phyloP scores from a whole-genome alignment of 1,284 basidiomycete genomes.

The Blastosporella zonata region DNA sequence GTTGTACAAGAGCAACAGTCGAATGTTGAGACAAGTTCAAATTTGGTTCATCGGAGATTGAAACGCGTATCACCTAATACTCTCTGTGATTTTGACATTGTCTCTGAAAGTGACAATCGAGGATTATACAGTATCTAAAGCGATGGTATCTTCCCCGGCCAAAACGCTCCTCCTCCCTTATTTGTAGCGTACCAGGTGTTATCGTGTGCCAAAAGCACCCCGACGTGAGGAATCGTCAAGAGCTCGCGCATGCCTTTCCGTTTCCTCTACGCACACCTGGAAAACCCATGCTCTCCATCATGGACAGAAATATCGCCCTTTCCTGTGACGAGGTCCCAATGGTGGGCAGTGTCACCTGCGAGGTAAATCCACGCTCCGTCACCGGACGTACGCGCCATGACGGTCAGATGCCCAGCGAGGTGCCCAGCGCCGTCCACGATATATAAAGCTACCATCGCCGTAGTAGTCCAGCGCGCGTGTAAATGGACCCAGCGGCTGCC shows the following conservation, averaged over 20 bases:
- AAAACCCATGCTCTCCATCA: constrained; percentile 19
- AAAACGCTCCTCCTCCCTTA: constrained; percentile 34
- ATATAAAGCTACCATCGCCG: constrained; percentile 55
- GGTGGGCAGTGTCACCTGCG: constrained; percentile 54
- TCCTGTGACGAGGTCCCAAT: constrained; percentile 48
- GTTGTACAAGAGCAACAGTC: constrained; percentile 3
- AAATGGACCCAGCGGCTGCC: constrained; percentile 48
- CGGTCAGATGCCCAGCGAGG: constrained; percentile 49
- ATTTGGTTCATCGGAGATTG: constrained; percentile 9
- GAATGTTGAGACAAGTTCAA: constrained; percentile 8
- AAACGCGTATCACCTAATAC: constrained; percentile 10
- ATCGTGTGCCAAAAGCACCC: constrained; percentile 53
- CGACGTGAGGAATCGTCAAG: constrained; percentile 36
- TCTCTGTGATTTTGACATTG: not conserved
- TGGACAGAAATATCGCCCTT: constrained; percentile 38
- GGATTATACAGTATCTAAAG: constrained; percentile 2
- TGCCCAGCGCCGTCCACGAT: constrained; percentile 57
- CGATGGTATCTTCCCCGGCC: constrained; percentile 43
- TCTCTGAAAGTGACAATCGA: too few species aligned
- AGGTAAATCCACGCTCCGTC: constrained; percentile 59
- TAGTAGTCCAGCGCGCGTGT: constrained; percentile 50
- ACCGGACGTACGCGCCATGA: constrained; percentile 51
- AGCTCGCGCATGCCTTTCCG: constrained; percentile 43
- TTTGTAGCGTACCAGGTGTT: constrained; percentile 48
- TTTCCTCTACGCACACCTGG: constrained; percentile 42